A percentile compares a stretch with the other conserved stretches of the same genome.
Evolutionary conservation across 2,329 filamentous ascomycete species (phyloP).

Genomic region (Colletotrichum orbiculare): DNA sequence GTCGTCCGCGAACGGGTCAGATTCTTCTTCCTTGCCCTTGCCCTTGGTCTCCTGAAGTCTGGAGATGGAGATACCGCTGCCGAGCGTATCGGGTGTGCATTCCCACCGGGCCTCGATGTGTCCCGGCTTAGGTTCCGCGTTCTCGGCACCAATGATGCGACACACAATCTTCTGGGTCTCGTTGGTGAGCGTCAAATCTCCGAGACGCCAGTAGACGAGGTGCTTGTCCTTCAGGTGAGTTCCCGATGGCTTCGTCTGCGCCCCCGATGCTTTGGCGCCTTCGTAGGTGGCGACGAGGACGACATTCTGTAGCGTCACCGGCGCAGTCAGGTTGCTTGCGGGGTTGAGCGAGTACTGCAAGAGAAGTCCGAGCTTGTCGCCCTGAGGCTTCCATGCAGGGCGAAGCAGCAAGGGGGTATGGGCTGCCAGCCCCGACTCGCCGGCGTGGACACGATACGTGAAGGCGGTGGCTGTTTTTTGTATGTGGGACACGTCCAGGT

Average conservation of each 20-base stretch:
- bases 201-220: slow-evolving; percentile 83
- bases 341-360: slow-evolving; percentile 89
- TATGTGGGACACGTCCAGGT: slow-evolving; percentile 77
- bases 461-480: slow-evolving; percentile 84
- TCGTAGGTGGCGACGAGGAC: slow-evolving; percentile 79
- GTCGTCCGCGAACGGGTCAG: slow-evolving; percentile 77
- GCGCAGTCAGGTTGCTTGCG: slow-evolving; percentile 58
- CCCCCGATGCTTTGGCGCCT: slow-evolving; percentile 71
- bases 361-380: slow-evolving; percentile 86
- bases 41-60: slow-evolving; percentile 60
- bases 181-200: slow-evolving; percentile 75
- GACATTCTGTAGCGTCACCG: slow-evolving; percentile 73
- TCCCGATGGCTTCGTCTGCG: slow-evolving; percentile 83
- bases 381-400: slow-evolving; percentile 84
- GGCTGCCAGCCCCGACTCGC: slow-evolving; percentile 59
- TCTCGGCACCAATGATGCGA: slow-evolving; percentile 79
- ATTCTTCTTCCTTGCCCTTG: slow-evolving; percentile 64
- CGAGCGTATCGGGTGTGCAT: slow-evolving; percentile 54
- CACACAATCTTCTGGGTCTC: slow-evolving; percentile 84
- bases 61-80: slow-evolving; percentile 75
- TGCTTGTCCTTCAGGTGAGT: slow-evolving; percentile 82
- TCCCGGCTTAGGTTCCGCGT: slow-evolving; percentile 76
- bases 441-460: slow-evolving; percentile 88
- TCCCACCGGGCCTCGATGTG: slow-evolving; percentile 89
- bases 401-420: slow-evolving; percentile 80